phyloP scores from a whole-genome alignment of 2,329 filamentous ascomycete species.

The Chaetomiaceae sp. region DNA sequence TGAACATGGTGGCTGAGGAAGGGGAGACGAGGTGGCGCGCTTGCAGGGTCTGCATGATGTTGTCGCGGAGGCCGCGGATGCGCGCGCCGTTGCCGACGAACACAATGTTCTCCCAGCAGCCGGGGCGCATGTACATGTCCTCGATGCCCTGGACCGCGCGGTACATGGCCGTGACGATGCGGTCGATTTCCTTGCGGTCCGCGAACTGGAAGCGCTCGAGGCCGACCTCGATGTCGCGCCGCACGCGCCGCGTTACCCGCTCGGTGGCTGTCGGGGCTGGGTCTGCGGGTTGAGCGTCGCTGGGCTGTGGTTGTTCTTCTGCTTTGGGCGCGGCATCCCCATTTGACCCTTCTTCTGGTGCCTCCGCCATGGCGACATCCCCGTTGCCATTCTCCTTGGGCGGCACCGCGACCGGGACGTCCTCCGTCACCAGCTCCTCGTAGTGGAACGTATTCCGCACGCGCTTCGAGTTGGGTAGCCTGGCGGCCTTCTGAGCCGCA shows the following conservation, averaged over 20 bases:
- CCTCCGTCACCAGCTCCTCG: constrained; percentile 61
- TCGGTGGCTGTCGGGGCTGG: constrained; percentile 32
- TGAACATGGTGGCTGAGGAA: constrained; percentile 92
- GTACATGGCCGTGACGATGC: constrained; percentile 79
- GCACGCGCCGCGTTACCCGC: constrained; percentile 50
- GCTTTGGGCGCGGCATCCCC: constrained; percentile 13
- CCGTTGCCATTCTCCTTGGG: constrained; percentile 26
- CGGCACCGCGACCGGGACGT: constrained; percentile 38
- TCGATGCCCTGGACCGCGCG: constrained; percentile 76
- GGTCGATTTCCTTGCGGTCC: constrained; percentile 69
- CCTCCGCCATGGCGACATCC: constrained; percentile 26
- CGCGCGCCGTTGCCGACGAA: constrained; percentile 83
- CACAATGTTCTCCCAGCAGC: constrained; percentile 88
- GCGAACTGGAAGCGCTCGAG: constrained; percentile 69
- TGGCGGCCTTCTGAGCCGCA: constrained; percentile 48
- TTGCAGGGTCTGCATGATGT: constrained; percentile 73
- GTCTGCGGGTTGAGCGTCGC: not conserved
- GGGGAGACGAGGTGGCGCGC: constrained; percentile 87
- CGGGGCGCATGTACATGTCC: constrained; percentile 76
- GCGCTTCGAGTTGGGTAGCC: constrained; percentile 69
- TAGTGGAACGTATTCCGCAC: constrained; percentile 67
- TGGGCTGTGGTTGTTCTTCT: not conserved
- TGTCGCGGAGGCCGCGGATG: constrained; percentile 77
- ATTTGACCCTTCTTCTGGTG: not conserved
- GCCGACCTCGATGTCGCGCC: constrained; percentile 71